Evolutionary conservation across 2,329 filamentous ascomycete genomes (phyloP).

Genomic region (Sclerotiophoma versabilis): DNA sequence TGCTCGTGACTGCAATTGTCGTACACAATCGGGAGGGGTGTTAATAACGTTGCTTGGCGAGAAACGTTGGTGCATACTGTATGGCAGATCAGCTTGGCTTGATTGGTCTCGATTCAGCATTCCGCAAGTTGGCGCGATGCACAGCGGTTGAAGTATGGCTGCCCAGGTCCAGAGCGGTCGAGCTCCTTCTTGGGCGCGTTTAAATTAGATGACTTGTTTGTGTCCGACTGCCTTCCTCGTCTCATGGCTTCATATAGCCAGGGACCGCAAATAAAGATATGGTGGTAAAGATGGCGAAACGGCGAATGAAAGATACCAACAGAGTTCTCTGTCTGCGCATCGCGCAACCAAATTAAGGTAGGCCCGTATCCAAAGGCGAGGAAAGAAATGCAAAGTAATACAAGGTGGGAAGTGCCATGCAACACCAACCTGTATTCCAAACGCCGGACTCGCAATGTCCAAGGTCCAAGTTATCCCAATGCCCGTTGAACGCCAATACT

Average conservation of each 20-base stretch:
- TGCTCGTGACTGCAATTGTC: constrained; percentile 17
- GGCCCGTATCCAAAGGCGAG: constrained; percentile 26
- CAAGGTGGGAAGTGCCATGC: constrained; percentile 43
- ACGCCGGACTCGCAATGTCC: constrained; percentile 48
- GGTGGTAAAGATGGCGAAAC: constrained; percentile 18
- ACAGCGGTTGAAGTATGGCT: constrained; percentile 28
- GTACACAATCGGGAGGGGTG: constrained; percentile 21
- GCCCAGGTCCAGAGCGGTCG: constrained; percentile 28
- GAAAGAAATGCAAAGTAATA: constrained; percentile 37
- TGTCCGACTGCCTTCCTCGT: constrained; percentile 38
- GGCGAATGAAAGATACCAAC: constrained; percentile 19
- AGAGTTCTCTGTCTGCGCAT: constrained; percentile 23
- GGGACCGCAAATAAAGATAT: constrained; percentile 28
- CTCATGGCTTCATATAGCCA: constrained; percentile 30
- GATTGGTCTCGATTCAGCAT: constrained; percentile 38
- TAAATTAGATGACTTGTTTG: constrained; percentile 47
- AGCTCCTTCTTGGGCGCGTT: constrained; percentile 34
- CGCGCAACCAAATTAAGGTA: constrained; percentile 30
- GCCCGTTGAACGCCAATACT: constrained; percentile 50
- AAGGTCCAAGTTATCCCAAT: constrained; percentile 38
- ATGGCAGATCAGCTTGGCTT: constrained; percentile 43
- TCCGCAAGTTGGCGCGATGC: constrained; percentile 24
- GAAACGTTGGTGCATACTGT: constrained; percentile 46
- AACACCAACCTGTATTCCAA: constrained; percentile 47
- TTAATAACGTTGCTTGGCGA: constrained; percentile 36